Base-by-base conservation (phyloP, 1,139 yeast genomes). In the Taphrina deformans region DNA sequence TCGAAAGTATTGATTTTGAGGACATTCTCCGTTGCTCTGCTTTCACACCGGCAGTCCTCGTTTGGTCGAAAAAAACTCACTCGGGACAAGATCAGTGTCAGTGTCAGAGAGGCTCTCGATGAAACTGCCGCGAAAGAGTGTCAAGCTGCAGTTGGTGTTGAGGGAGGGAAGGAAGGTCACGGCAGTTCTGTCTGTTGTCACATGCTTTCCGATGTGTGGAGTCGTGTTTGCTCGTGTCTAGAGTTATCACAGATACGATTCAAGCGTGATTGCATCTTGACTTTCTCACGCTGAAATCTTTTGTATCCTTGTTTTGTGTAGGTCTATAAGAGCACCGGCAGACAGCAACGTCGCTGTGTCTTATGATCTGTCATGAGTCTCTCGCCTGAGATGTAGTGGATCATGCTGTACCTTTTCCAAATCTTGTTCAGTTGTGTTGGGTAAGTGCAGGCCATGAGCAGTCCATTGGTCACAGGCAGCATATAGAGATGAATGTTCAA, bases 21-120 rank as follows among this genome's bases (percentile, higher is more conserved):
- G 61, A 46, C 61, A 55, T 55, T 31, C 35, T 29, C 35, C 14
- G n/a, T n/a, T n/a, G n/a, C n/a, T n/a, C n/a, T n/a, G n/a, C n/a
- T n/a, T n/a, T n/a, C n/a, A n/a, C n/a, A n/a, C n/a, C n/a, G n/a
- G n/a, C n/a, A n/a, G n/a, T n/a, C n/a, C n/a, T n/a, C n/a, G n/a
- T n/a, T n/a, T n/a, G n/a, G n/a, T n/a, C n/a, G n/a, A n/a, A n/a
- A n/a, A n/a, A n/a, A n/a, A n/a, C n/a, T n/a, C n/a, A n/a, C n/a
- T n/a, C n/a, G n/a, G n/a, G n/a, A n/a, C n/a, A n/a, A n/a, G n/a
- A n/a, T n/a, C n/a, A n/a, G n/a, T n/a, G n/a, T n/a, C n/a, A n/a
- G n/a, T n/a, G n/a, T n/a, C n/a, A n/a, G n/a, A n/a, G n/a, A n/a
- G n/a, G n/a, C n/a, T n/a, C n/a, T n/a, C n/a, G n/a, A n/a, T n/a